These are phyloP conservation scores for Pseudocercospora vitis DNA, from an alignment of 2,329 filamentous ascomycete species.

Conservation along the genomic window DNA sequence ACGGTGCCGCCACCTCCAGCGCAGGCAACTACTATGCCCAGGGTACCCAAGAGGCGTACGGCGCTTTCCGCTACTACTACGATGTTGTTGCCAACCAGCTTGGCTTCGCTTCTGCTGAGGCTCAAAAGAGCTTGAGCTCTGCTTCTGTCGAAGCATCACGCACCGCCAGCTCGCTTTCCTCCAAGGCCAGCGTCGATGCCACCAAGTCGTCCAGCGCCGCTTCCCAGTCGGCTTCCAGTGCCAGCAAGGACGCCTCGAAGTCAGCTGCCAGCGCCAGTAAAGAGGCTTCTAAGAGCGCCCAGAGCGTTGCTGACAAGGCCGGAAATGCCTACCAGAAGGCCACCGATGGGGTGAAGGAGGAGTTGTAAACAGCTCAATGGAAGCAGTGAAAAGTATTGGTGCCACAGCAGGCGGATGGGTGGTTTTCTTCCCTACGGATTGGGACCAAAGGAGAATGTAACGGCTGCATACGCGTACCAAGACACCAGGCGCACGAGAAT, in stretches of 20 bases:
- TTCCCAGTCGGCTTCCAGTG: slow-evolving; percentile 35
- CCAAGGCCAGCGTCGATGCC: slow-evolving; percentile 35
- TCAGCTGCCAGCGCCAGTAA: slow-evolving; percentile 36
- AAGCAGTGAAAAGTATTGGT: slow-evolving; percentile 4
- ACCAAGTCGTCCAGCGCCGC: slow-evolving; percentile 36
- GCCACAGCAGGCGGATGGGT: slow-evolving; percentile 5
- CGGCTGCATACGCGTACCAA: slow-evolving; percentile 15
- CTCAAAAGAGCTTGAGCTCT: slow-evolving; percentile 39
- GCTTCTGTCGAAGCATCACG: slow-evolving; percentile 31
- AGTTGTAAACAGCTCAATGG: slow-evolving; percentile 13
- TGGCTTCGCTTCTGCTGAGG: slow-evolving; percentile 45
- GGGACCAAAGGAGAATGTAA: slow-evolving; percentile 36
- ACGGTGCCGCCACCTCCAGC: slow-evolving; percentile 49
- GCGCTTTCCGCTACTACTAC: slow-evolving; percentile 38
- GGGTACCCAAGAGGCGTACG: slow-evolving; percentile 65
- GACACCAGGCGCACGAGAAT: slow-evolving; percentile 19
- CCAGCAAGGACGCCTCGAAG: slow-evolving; percentile 29
- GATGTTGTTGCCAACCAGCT: slow-evolving; percentile 48
- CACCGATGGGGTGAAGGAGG: slow-evolving; percentile 28
- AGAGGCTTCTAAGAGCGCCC: slow-evolving; percentile 30
- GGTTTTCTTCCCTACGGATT: slow-evolving; percentile 15
- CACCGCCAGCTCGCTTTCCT: slow-evolving; percentile 27
- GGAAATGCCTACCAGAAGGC: slow-evolving; percentile 28
- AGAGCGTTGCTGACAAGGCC: slow-evolving; percentile 35
- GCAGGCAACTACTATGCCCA: slow-evolving; percentile 75